Evolutionary conservation across 441 rosid genomes (phyloP).

Genomic region (Theobroma grandiflorum): DNA sequence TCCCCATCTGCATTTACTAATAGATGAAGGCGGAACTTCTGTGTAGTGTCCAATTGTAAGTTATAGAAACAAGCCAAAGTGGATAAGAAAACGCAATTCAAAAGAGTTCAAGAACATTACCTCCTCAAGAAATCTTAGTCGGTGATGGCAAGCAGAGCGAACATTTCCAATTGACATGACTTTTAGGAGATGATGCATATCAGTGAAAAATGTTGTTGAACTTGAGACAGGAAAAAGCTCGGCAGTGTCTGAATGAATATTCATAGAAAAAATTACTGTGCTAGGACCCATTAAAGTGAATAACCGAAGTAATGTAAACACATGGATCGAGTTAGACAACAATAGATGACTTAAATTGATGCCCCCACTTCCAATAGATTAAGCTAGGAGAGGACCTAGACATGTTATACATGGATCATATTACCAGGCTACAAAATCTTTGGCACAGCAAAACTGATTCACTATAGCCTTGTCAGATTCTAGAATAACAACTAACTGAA

Average conservation of each 20-base stretch:
- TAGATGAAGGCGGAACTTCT: conserved; percentile 80
- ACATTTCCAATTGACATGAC: conserved; percentile 75
- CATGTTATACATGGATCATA: background rate
- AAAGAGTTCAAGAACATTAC: conserved; percentile 34
- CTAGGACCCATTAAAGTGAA: conserved; percentile 12
- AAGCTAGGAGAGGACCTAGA: background rate
- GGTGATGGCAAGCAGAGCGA: conserved; percentile 70
- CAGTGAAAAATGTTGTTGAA: conserved; percentile 74
- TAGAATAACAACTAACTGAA: conserved; percentile 4
- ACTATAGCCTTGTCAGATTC: background rate
- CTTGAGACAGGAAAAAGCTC: conserved; percentile 73
- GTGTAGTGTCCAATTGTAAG: conserved; percentile 40
- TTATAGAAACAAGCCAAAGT: conserved; percentile 25
- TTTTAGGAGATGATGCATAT: conserved; percentile 63
- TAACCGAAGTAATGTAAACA: conserved; percentile 13
- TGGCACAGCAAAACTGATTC: background rate
- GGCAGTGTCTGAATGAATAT: conserved; percentile 46
- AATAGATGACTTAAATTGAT: background rate
- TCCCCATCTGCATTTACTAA: conserved; percentile 73
- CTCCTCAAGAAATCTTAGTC: conserved; percentile 75
- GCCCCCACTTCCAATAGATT: conserved; percentile 9
- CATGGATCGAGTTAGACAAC: background rate
- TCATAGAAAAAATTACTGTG: conserved; percentile 13
- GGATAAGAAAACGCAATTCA: background rate
- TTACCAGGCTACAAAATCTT: background rate